Conservation (phyloP, 495 filamentous ascomycete genomes). For the Ramalina peruviana region DNA sequence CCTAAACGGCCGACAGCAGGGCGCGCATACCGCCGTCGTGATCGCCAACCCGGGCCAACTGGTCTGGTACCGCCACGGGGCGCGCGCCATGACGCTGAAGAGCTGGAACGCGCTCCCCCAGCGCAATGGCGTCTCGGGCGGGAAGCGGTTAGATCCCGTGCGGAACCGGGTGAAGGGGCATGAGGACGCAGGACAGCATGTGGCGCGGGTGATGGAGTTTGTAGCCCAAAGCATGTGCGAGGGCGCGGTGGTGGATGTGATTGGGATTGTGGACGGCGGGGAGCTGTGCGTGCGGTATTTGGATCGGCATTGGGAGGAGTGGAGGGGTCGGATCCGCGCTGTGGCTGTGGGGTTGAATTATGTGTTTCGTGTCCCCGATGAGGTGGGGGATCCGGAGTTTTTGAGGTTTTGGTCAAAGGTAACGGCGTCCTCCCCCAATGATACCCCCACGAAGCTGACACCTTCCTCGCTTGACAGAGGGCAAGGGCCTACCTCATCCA, state of each 20-base stretch:
- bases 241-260: constrained; percentile 44
- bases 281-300: constrained; percentile 40
- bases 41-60: constrained; percentile 62
- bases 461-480: constrained; percentile 23
- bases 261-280: constrained; percentile 47
- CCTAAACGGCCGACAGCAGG: constrained; percentile 15
- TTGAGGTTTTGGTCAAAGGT: constrained; percentile 33
- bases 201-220: constrained; percentile 49
- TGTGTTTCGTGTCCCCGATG: constrained; percentile 16
- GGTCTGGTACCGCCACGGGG: constrained; percentile 47
- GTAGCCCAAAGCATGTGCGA: constrained; percentile 30
- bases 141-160: constrained; percentile 20
- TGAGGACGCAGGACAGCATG: constrained; percentile 36
- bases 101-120: constrained; percentile 42
- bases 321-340: constrained; percentile 23
- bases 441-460: not conserved
- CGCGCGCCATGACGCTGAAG: constrained; percentile 36
- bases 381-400: constrained; percentile 26
- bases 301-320: constrained; percentile 36
- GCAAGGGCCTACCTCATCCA: constrained; percentile 47
- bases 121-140: constrained; percentile 35
- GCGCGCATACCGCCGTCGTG: constrained; percentile 33
- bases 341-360: constrained; percentile 29
- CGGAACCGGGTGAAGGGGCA: constrained; percentile 48
- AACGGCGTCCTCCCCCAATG: constrained; percentile 6